Base-by-base conservation (phyloP, 1,284 basidiomycete genomes). In the Irpex sp. region DNA sequence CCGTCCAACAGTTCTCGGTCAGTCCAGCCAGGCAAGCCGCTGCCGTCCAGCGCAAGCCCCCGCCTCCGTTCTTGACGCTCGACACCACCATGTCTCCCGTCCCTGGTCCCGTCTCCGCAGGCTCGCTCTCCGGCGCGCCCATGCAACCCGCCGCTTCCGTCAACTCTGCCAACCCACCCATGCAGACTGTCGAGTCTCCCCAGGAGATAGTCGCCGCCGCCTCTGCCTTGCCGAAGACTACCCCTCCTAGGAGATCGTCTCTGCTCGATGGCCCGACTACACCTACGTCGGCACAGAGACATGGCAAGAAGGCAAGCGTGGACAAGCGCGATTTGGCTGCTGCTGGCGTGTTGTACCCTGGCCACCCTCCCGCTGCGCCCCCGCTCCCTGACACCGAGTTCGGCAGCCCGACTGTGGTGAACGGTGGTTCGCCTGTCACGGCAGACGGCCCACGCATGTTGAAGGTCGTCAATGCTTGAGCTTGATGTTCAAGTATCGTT, bases 351-450 rank as follows among this genome's bases (percentile, higher is more conserved):
- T 63, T 70, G n/a, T 69, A 70, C 57, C 73, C 71, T 21, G 55
- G 31, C 21, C 57, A 52, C 58, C 15, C 67, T 38, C 71, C 72
- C 3, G 64, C 62, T 7, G 55, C 65, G n/a, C 65, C 66, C 11
- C 65, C 66, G 34, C 67, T 73, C 57, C 74, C 72, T 5, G 71
- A 71, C n/a, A 15, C n/a, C n/a, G 62, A 70, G 64, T 72, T 73
- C 60, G 71, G 68, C 2, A 47, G 40, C 40, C 9, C 40, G n/a
- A 47, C 40, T 11, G 40, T 47, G 13, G 40, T 47, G 40, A 47
- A 47, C 40, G 40, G 40, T 47, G 40, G 40, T 11, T 47, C 40
- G 15, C 51, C 51, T 1, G 54, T 13, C 4, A 56, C 54, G 21
- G 54, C 21, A 2, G 31, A 56, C 5, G 17, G 54, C 31, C 54